phyloP scores from a whole-genome alignment of 2,329 filamentous ascomycete genomes.

The Apiospora sp. region DNA sequence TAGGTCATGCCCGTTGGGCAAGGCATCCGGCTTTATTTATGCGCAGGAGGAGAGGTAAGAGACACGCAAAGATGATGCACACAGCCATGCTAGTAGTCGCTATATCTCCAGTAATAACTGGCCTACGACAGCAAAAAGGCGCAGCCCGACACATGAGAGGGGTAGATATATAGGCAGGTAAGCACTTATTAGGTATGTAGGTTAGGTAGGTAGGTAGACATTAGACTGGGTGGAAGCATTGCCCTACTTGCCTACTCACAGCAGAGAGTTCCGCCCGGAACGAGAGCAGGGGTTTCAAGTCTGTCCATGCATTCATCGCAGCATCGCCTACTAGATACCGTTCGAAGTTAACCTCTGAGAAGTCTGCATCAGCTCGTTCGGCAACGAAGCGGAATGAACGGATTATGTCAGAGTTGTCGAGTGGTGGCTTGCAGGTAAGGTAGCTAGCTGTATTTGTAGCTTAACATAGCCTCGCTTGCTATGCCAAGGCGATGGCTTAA shows the following conservation, averaged over 20 bases:
- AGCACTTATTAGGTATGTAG: not conserved
- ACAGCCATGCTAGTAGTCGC: not conserved
- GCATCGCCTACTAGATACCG: not conserved
- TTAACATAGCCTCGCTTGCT: constrained; percentile 3
- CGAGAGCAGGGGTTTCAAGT: constrained; percentile 16
- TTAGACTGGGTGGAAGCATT: no score
- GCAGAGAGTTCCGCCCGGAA: constrained; percentile 12
- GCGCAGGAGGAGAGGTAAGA: not conserved
- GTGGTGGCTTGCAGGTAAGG: not conserved
- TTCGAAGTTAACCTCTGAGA: constrained; percentile 4
- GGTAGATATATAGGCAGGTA: not conserved
- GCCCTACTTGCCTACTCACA: not conserved
- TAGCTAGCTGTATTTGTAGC: not conserved
- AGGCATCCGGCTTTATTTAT: not conserved
- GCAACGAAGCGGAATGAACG: constrained; percentile 3
- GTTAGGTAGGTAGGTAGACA: not conserved
- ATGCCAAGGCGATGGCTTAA: not conserved
- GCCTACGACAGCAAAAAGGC: not conserved
- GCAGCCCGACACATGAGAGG: constrained; percentile 7
- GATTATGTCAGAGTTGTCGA: not conserved
- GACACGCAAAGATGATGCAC: not conserved
- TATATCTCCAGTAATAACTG: not conserved
- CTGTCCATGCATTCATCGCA: constrained; percentile 6
- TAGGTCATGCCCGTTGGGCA: not conserved
- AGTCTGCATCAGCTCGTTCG: not conserved